Conservation (phyloP, 192 early-diverging fungal genomes). For the Linnemannia hyalina region DNA sequence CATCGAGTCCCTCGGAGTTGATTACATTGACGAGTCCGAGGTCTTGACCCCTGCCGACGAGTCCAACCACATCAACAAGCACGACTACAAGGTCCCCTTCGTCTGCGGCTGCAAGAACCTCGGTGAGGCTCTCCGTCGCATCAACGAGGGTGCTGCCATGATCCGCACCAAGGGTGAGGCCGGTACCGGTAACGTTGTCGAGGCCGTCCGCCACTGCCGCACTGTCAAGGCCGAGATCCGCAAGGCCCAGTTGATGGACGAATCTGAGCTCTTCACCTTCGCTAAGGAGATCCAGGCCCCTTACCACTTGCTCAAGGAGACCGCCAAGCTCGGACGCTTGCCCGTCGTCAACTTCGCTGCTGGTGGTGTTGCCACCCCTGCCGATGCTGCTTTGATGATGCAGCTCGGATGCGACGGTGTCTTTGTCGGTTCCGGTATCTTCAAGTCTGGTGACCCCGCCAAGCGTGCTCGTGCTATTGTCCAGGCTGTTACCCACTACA, state of each 20-base stretch:
- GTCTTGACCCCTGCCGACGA: constrained; percentile 98
- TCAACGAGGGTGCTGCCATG: constrained; percentile 97
- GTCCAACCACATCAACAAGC: constrained; percentile 95
- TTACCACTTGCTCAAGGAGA: constrained; percentile 90
- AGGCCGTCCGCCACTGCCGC: constrained; percentile 97
- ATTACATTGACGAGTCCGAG: constrained; percentile 98
- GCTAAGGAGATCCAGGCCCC: constrained; percentile 97
- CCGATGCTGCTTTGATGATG: constrained; percentile 99
- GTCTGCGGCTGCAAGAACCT: constrained; percentile 98
- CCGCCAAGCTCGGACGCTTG: constrained; percentile 87
- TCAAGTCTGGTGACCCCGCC: constrained; percentile 93
- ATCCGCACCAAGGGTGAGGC: constrained; percentile 99
- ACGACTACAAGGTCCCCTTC: constrained; percentile 92
- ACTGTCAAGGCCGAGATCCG: constrained; percentile 90
- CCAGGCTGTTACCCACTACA: constrained; percentile 96
- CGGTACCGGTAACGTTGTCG: constrained; percentile 97
- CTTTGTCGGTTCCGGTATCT: constrained; percentile 98
- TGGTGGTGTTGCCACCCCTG: constrained; percentile 97
- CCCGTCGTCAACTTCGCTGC: constrained; percentile 99
- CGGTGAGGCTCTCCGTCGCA: constrained; percentile 96
- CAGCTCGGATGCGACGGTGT: constrained; percentile 98
- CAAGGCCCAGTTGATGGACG: constrained; percentile 84
- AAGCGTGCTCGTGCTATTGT: constrained; percentile 96
- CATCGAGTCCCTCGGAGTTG: constrained; percentile 89
- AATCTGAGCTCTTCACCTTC: constrained; percentile 93